These are phyloP conservation scores for Skeletonema marinoi DNA, from an alignment of 108 stramenopile species.

Conservation along the genomic window DNA sequence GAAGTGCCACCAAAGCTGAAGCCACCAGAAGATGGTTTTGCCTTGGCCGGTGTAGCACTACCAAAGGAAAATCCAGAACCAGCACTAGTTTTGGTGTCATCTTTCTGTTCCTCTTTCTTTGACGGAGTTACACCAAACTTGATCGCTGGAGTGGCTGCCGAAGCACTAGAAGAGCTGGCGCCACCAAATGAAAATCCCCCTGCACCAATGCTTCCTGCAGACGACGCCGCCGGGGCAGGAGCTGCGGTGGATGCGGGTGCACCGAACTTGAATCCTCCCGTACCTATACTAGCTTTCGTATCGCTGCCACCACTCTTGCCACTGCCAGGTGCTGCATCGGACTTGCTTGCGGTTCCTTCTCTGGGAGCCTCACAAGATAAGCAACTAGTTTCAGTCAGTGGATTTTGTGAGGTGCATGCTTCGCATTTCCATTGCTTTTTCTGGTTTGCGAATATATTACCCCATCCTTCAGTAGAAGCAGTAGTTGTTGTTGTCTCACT, in stretches of 20 bases:
- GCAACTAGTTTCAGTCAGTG: constrained; percentile 21
- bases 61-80: neutral
- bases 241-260: neutral
- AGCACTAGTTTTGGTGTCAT: neutral
- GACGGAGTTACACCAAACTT: constrained; percentile 8
- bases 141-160: neutral
- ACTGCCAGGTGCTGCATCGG: neutral
- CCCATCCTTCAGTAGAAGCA: constrained; percentile 31
- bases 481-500: neutral
- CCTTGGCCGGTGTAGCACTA: constrained; percentile 4
- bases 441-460: constrained; percentile 35
- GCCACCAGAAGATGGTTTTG: constrained; percentile 2
- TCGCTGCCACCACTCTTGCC: neutral
- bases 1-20: constrained; percentile 11
- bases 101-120: constrained; percentile 8
- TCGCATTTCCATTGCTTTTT: constrained; percentile 64
- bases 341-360: constrained; percentile 2
- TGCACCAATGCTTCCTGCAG: neutral
- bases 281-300: constrained; percentile 16
- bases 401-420: constrained; percentile 36
- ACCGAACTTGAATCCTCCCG: constrained; percentile 26
- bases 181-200: constrained; percentile 24
- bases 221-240: neutral
- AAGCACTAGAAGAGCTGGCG: constrained; percentile 1
- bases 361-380: constrained; percentile 44